Percentiles rank a stretch among this genome's conserved stretches.
Evolutionary conservation across 2,329 filamentous ascomycete genomes (phyloP).

Genomic region (Penicillium sp.): DNA sequence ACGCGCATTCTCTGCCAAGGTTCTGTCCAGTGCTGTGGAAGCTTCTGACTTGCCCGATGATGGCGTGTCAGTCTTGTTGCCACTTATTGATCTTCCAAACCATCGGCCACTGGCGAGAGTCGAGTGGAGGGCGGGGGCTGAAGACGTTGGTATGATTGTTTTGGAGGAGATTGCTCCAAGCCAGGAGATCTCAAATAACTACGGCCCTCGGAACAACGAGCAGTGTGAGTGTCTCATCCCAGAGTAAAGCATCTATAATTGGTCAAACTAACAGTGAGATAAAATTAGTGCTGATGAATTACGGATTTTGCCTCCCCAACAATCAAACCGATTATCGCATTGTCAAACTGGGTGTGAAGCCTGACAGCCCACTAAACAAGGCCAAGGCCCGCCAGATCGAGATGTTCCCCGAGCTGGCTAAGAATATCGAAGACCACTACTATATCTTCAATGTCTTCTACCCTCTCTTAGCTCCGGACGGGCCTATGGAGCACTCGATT

Average conservation of each 20-base stretch:
- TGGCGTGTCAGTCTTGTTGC: slow-evolving; percentile 66
- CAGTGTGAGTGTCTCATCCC: slow-evolving; percentile 45
- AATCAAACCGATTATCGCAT: slow-evolving; percentile 47
- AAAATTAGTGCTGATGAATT: slow-evolving; percentile 44
- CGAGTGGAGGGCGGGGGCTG: slow-evolving; percentile 53
- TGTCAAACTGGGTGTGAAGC: slow-evolving; percentile 40
- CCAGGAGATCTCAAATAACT: slow-evolving; percentile 64
- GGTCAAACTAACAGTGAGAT: slow-evolving; percentile 9
- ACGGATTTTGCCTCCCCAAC: slow-evolving; percentile 45
- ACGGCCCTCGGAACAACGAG: slow-evolving; percentile 72
- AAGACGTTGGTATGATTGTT: slow-evolving; percentile 43
- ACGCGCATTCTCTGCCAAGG: slow-evolving; percentile 45
- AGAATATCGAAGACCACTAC: slow-evolving; percentile 36
- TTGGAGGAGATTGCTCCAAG: slow-evolving; percentile 51
- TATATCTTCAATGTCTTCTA: slow-evolving; percentile 48
- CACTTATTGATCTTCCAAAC: slow-evolving; percentile 69
- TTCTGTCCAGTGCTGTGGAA: slow-evolving; percentile 39
- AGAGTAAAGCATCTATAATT: neutral
- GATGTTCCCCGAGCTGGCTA: slow-evolving; percentile 33
- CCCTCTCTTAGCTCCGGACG: slow-evolving; percentile 36
- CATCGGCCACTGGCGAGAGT: slow-evolving; percentile 62
- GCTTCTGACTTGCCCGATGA: slow-evolving; percentile 48
- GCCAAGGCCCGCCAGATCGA: slow-evolving; percentile 36
- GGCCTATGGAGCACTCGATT: slow-evolving; percentile 40
- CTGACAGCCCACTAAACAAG: slow-evolving; percentile 39